Conservation (phyloP, 2,329 filamentous ascomycete genomes). For the Aspergillus versicolor region DNA sequence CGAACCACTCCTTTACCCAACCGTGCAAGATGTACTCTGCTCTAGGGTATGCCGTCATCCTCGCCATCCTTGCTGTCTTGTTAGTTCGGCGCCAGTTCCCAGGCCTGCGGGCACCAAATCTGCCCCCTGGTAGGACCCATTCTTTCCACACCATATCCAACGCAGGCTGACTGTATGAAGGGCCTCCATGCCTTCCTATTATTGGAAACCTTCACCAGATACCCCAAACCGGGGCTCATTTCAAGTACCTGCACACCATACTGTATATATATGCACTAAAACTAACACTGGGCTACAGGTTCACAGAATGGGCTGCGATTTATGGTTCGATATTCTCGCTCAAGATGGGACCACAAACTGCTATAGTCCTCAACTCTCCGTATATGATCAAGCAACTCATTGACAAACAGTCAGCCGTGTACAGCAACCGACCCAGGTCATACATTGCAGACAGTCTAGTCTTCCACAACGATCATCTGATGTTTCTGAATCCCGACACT, state of each 20-base stretch:
- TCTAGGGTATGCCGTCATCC: not conserved
- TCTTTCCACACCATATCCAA: too few species aligned
- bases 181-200: slow-evolving; percentile 43
- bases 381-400: slow-evolving; percentile 44
- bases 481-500: slow-evolving; percentile 49
- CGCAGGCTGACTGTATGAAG: slow-evolving; percentile 10
- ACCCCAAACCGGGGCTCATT: slow-evolving; percentile 31
- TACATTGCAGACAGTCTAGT: slow-evolving; percentile 47
- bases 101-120: not conserved
- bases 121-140: not conserved
- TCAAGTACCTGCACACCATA: slow-evolving; percentile 20
- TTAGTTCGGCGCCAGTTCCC: not conserved
- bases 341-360: slow-evolving; percentile 44
- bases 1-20: too few species aligned
- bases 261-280: too few species aligned
- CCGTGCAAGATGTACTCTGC: not conserved
- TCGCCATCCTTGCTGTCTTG: not conserved
- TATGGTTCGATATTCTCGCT: slow-evolving; percentile 47
- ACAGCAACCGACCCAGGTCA: slow-evolving; percentile 44
- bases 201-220: slow-evolving; percentile 45
- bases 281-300: slow-evolving; percentile 25
- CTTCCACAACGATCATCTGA: slow-evolving; percentile 47
- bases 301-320: slow-evolving; percentile 44
- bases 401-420: slow-evolving; percentile 47
- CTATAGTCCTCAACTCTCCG: slow-evolving; percentile 44